Evolutionary conservation across 192 early-diverging fungal genomes (phyloP), one percentile per base, ranked within the genome.

Genomic region (Entrophospora sp.): DNA sequence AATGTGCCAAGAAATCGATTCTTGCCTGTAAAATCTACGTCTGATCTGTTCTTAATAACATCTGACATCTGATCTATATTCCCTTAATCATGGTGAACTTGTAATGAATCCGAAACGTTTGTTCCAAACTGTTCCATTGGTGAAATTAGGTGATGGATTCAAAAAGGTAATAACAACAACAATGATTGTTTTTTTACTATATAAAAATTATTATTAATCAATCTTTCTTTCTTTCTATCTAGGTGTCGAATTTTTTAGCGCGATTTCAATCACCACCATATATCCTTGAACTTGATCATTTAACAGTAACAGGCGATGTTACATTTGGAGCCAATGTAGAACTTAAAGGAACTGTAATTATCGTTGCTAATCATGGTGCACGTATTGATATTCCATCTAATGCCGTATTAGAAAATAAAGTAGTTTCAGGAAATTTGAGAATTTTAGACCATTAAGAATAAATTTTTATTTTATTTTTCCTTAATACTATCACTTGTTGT

Each of bases 1-100:
- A 99, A 99, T 70, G 97, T 99, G n/a, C 95, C 95, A 8, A 89
- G 97, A 58, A 87, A 78, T 68, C 91, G 97, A 61, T 99, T 99
- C 85, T 81, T 99, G 77, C 97, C 97, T 37, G 97, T 99, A 63
- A 99, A 99, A 76, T 94, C 91, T 61, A 96, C 93, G 1, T 95
- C 92, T 14, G 97, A 99, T 71, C 74, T 99, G 68, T 97, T 99
- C 83, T 71, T 97, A 63, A 91, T 99, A 44, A 97, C 94, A 4
- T 93, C 91, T 1, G 94, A 97, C 94, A 4, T 93, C 91, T 1
- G 94, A 99, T 71, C 74, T 99, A 57, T 99, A 99, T 75, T 81
- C 84, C 24, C 78, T 97, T 28, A 82, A 93, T 69, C 96, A 97
- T 73, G 97, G 97, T 53, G 85, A 96, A 70, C 83, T 99, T 27